Evolutionary conservation across 2,329 filamentous ascomycete genomes (phyloP).

Genomic region (Sporothrix luriei): DNA sequence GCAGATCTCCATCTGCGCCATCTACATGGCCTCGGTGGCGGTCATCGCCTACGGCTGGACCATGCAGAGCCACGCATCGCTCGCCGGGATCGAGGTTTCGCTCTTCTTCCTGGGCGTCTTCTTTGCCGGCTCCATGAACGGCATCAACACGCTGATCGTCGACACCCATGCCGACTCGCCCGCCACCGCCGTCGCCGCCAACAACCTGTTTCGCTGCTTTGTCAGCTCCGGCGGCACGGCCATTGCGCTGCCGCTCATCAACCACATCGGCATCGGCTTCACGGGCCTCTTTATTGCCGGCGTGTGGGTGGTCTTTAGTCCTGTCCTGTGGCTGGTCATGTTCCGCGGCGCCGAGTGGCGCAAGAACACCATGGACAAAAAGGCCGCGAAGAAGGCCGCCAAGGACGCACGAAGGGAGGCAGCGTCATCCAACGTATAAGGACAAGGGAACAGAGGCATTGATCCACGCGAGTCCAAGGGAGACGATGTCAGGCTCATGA

Average conservation of each 20-base stretch:
- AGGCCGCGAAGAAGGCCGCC: conserved; percentile 23
- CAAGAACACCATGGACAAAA: conserved; percentile 25
- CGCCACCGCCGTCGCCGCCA: conserved; percentile 37
- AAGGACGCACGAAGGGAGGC: conserved; percentile 18
- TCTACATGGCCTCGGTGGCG: conserved; percentile 34
- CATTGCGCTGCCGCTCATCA: conserved; percentile 38
- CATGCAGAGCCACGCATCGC: conserved; percentile 36
- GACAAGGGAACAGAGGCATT: too few relatives aligned
- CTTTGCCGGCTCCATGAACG: conserved; percentile 36
- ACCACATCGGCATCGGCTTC: conserved; percentile 39
- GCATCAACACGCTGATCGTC: conserved; percentile 37
- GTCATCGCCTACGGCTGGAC: conserved; percentile 39
- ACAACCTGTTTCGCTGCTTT: conserved; percentile 38
- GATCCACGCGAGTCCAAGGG: too few relatives aligned
- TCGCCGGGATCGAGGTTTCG: conserved; percentile 36
- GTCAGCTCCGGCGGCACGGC: conserved; percentile 39
- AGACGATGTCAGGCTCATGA: too few relatives aligned
- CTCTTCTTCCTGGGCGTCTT: conserved; percentile 39
- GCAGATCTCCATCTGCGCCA: conserved; percentile 35
- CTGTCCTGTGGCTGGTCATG: conserved; percentile 39
- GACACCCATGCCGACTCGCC: conserved; percentile 36
- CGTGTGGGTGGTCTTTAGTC: conserved; percentile 37
- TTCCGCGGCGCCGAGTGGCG: conserved; percentile 38
- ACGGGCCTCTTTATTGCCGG: conserved; percentile 38
- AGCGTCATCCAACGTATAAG: conserved; percentile 10